Base-by-base conservation (phyloP, 225 moss, liverwort and hornwort species). In the Takakia lepidozioides region DNA sequence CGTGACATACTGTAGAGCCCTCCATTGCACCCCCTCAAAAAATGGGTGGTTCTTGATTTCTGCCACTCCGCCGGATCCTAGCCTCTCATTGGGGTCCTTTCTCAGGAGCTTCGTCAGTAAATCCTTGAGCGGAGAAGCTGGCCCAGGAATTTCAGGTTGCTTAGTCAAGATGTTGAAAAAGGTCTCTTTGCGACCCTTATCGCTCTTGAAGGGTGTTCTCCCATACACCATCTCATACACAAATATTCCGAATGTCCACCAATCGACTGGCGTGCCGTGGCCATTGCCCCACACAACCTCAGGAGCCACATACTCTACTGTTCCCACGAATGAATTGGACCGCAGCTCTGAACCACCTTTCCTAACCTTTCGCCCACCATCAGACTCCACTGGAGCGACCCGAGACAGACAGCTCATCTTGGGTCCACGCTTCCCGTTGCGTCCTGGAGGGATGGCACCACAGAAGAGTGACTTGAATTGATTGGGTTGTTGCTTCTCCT, bases 201-300 rank as follows among this genome's bases (percentile, higher is more conserved):
- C 34, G 7, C 78, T 72, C 50, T 78, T 78, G 64, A 78, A 78
- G 0, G 78, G 78, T 1, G 72, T 78, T 18, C 45, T 72, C 0
- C 78, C 78, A 42, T 61, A 68, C 10, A 60, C 72, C 0, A 78
- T 60, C 54, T 78, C 78, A 54, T 65, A 69, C 10, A 78, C 43
- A 5, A 78, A 54, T 17, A 78, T 45, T 2, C 78, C 78, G 22
- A 78, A 35, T 0, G 78, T 68, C 78, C 78, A 78, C 78, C 78
- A 78, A 35, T 78, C 78, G 3, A 78, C 78, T 1, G 72, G 49
- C 5, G 65, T 38, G 17, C 78, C 72, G 10, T 78, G 78, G 13
- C 78, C 78, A 38, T 43, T 62, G 0, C 72, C 68, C 72, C 73
- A 78, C 9, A 78, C 38, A 1, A 78, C 56, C 43, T 78, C 78